Conservation (phyloP, 2,329 filamentous ascomycete species). For the Rhynchosporium secalis region DNA sequence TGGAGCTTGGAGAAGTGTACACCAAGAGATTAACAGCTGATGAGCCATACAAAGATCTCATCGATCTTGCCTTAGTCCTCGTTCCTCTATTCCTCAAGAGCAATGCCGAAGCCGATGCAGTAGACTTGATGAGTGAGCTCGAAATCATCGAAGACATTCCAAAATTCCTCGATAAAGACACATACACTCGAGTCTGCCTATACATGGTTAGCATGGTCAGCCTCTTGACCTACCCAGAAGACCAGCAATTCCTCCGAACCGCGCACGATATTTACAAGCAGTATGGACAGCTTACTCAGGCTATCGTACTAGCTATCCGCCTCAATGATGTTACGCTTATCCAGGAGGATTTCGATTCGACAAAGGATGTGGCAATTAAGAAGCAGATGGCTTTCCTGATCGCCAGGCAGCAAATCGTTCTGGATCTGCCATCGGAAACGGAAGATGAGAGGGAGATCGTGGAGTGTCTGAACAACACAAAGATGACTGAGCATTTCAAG, state of each 20-base stretch:
- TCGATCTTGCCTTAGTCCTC: constrained; percentile 78
- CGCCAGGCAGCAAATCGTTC: constrained; percentile 83
- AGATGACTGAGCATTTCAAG: constrained; percentile 90
- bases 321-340: constrained; percentile 87
- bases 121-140: constrained; percentile 93
- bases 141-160: constrained; percentile 95
- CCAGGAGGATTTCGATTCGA: constrained; percentile 75
- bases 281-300: constrained; percentile 90
- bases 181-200: constrained; percentile 86
- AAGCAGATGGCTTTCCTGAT: constrained; percentile 94
- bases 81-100: constrained; percentile 95
- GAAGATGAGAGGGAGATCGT: constrained; percentile 73
- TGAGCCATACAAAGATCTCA: constrained; percentile 78
- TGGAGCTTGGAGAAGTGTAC: constrained; percentile 95
- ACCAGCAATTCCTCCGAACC: constrained; percentile 89
- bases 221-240: constrained; percentile 94
- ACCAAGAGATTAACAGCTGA: constrained; percentile 84
- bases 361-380: constrained; percentile 77
- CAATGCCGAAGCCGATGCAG: constrained; percentile 96
- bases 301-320: constrained; percentile 90
- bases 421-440: constrained; percentile 63
- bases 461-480: constrained; percentile 85
- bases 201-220: constrained; percentile 99
- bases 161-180: constrained; percentile 89
- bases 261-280: constrained; percentile 92